Conservation (phyloP, 345 rosid genomes). For the Diplotaxis tenuifolia region DNA sequence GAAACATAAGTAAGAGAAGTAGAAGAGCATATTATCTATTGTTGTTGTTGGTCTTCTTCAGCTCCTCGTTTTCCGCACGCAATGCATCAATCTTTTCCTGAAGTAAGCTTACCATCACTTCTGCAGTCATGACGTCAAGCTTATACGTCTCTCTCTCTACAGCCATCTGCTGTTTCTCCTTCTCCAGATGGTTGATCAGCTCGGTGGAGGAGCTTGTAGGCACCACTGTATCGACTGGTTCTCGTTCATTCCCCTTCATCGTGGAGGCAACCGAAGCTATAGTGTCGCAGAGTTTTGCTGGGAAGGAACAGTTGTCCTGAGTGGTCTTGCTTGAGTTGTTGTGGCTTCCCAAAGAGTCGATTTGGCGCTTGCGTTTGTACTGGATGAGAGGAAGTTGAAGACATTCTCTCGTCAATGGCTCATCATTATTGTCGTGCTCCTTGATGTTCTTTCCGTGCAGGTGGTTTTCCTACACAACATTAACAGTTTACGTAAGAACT, state of each 20-base stretch:
- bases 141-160: slow-evolving; percentile 52
- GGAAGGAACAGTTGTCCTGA: slow-evolving; percentile 57
- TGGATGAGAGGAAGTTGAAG: slow-evolving; percentile 46
- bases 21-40: background rate
- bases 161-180: slow-evolving; percentile 52
- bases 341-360: slow-evolving; percentile 14
- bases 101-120: slow-evolving; percentile 53
- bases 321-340: slow-evolving; percentile 51
- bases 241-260: background rate
- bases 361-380: slow-evolving; percentile 56
- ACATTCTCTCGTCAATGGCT: slow-evolving; percentile 1
- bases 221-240: background rate
- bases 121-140: slow-evolving; percentile 57
- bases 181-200: slow-evolving; percentile 51
- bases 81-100: slow-evolving; percentile 44
- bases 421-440: background rate
- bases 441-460: background rate
- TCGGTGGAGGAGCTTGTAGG: slow-evolving; percentile 4
- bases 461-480: background rate
- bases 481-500: background rate
- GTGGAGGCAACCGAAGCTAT: slow-evolving; percentile 32
- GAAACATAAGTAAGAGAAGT: too few relatives aligned
- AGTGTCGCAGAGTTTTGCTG: slow-evolving; percentile 23
- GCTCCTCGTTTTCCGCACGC: slow-evolving; percentile 52
- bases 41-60: slow-evolving; percentile 68